Conservation (phyloP, 495 filamentous ascomycete species). For the Neurospora discreta region DNA sequence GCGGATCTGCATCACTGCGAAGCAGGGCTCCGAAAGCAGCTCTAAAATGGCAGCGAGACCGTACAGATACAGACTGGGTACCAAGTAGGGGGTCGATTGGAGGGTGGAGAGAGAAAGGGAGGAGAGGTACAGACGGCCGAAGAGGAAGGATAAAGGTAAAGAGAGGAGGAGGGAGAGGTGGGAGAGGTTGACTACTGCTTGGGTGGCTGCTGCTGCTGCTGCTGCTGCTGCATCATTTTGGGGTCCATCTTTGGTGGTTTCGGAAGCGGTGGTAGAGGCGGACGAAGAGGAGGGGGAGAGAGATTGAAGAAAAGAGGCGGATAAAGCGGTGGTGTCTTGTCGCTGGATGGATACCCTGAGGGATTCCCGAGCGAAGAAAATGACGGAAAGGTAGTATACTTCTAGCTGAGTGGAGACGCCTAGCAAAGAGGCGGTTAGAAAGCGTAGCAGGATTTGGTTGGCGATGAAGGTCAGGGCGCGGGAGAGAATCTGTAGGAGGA, state of each 20-base stretch:
- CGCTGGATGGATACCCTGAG: conserved; percentile 78
- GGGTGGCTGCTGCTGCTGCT: conserved; percentile 33
- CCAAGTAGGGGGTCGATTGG: conserved; percentile 48
- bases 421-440: conserved; percentile 69
- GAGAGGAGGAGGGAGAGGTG: conserved; percentile 68
- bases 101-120: conserved; percentile 44
- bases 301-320: neutral
- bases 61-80: conserved; percentile 53
- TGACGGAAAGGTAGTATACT: conserved; percentile 72
- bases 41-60: conserved; percentile 68
- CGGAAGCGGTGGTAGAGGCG: neutral
- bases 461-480: conserved; percentile 78
- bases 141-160: conserved; percentile 43
- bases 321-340: conserved; percentile 34
- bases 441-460: conserved; percentile 82
- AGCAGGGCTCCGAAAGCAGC: conserved; percentile 72
- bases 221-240: conserved; percentile 18
- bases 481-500: conserved; percentile 74
- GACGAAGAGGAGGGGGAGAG: neutral
- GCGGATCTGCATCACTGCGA: conserved; percentile 69
- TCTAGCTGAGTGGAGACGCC: conserved; percentile 84
- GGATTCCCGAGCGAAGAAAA: conserved; percentile 87
- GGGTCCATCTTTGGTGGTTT: neutral
- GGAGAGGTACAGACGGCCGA: conserved; percentile 56
- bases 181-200: conserved; percentile 79